phyloP scores from a whole-genome alignment of 2,329 filamentous ascomycete genomes.

The Trichophyton simii region DNA sequence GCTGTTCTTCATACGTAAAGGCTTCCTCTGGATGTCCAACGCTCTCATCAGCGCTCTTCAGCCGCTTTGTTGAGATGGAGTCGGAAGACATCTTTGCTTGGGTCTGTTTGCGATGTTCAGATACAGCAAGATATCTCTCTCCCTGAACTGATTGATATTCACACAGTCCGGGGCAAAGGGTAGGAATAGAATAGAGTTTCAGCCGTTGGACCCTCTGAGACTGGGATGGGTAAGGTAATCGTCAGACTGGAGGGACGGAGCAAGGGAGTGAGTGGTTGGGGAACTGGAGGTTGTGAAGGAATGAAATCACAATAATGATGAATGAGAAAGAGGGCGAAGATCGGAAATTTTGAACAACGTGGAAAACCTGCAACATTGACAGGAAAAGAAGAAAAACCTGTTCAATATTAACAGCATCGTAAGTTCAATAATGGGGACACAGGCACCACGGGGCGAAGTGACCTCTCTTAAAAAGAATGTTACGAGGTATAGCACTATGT shows the following conservation, averaged over 20 bases:
- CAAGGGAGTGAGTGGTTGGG: not conserved
- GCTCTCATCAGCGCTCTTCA: constrained; percentile 3
- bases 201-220: not conserved
- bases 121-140: not conserved
- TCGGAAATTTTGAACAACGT: constrained; percentile 3
- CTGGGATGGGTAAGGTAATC: not conserved
- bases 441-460: not conserved
- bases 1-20: constrained; percentile 15
- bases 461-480: not conserved
- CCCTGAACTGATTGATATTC: not conserved
- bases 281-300: not conserved
- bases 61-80: not conserved
- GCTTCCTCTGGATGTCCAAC: not conserved
- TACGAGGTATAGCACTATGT: not conserved
- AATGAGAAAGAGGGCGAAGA: not conserved
- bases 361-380: not conserved
- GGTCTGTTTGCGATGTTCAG: not conserved
- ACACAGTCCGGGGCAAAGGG: not conserved
- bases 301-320: not conserved
- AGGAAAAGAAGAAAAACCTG: not conserved
- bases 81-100: not conserved
- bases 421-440: not conserved
- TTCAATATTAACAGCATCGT: not conserved
- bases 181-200: not conserved
- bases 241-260: not conserved